A percentile compares a stretch with the other conserved stretches of the same genome.
Evolutionary conservation across 331 rosid species (phyloP).

Genomic region (Phaseolus coccineus): DNA sequence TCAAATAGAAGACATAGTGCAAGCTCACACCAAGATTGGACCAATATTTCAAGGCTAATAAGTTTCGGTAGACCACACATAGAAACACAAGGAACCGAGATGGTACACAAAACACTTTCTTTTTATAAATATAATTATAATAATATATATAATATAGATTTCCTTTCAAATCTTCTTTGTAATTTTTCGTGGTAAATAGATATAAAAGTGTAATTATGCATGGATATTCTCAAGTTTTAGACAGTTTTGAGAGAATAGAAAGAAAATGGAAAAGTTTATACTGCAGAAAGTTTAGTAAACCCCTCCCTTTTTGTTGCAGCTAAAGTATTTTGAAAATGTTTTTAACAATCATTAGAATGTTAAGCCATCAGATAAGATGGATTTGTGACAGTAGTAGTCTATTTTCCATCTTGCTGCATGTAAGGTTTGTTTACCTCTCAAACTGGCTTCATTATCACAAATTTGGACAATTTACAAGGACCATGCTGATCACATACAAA

Average conservation of each 20-base stretch:
- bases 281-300: not conserved
- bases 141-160: conserved; percentile 10
- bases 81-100: conserved; percentile 21
- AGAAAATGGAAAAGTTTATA: conserved; percentile 28
- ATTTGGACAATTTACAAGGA: too few relatives aligned
- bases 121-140: too few relatives aligned
- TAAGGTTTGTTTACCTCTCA: not conserved
- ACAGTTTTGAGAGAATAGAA: conserved; percentile 41
- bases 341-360: not conserved
- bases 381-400: not conserved
- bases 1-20: conserved; percentile 18
- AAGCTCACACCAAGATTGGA: conserved; percentile 19
- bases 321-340: not conserved
- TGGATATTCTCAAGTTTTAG: conserved; percentile 25
- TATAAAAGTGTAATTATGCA: conserved; percentile 29
- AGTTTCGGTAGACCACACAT: conserved; percentile 25
- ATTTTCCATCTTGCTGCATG: not conserved
- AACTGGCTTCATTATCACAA: too few relatives aligned
- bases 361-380: not conserved
- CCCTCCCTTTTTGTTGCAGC: not conserved
- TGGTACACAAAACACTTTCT: conserved; percentile 22
- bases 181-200: conserved; percentile 41
- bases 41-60: conserved; percentile 12
- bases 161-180: not conserved
- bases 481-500: too few relatives aligned